Base-by-base conservation (phyloP, 768 basidiomycete species). In the Grammothele lineata region DNA sequence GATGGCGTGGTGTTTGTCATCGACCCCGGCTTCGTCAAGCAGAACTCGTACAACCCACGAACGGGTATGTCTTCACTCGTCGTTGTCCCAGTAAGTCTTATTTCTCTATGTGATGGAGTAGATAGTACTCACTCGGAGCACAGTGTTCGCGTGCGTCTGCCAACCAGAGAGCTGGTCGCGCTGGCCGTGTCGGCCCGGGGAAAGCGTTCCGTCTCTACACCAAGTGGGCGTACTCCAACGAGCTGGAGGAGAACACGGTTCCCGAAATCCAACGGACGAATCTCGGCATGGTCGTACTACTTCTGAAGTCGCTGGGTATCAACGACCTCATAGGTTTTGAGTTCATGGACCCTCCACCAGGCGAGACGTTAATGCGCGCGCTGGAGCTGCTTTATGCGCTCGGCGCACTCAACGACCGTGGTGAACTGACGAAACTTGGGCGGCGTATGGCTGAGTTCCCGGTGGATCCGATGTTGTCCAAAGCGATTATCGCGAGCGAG, bases 191-290 rank as follows among this genome's bases (percentile, higher is more conserved):
- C 14, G 96, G 96, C 2, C 92, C 96, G 11, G 96, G 96, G 14
- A 98, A 99, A 66, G 82, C 94, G 15, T 99, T 99, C 75, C 83
- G 96, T n/a, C 71, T 99, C 17, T 98, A 94, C 67, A 99, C 96
- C 17, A 97, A 98, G 65, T 97, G 94, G 92, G 96, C 96, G 0
- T 99, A 86, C 62, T 70, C 82, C 38, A 97, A 98, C 66, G 96
- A 99, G 65, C 74, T 99, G 35, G 92, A 97, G 60, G 89, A 92
- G 57, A 95, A 96, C 63, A 98, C 96, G 1, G 87, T 98, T 1
- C 96, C 96, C 18, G 96, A 99, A 67, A 99, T 99, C 46, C 96
- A 98, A 61, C 83, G 96, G n/a, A 97, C 96, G 17, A 99, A 98
- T 62, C 72, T 99, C 40, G 93, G 88, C 41, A 92, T 87, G 82